Percentiles rank a stretch among this genome's conserved stretches.
Evolutionary conservation across 2,329 filamentous ascomycete genomes (phyloP).

Genomic region (Aspergillus calidoustus): DNA sequence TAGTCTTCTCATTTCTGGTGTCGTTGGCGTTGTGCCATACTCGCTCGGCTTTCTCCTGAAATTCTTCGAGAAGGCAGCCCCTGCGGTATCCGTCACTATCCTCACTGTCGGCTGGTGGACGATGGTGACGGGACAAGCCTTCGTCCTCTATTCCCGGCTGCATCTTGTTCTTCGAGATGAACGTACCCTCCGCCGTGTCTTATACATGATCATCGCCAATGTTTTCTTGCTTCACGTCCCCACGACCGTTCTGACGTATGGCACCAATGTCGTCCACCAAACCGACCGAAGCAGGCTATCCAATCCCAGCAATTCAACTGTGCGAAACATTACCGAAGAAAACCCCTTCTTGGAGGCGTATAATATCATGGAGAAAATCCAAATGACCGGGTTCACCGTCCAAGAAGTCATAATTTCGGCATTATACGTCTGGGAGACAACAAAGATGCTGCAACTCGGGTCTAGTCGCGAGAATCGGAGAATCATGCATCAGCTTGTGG

Average conservation of each 20-base stretch:
- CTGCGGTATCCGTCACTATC: constrained; percentile 45
- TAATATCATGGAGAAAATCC: constrained; percentile 51
- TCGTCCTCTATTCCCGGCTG: constrained; percentile 67
- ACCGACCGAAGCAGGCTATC: not conserved
- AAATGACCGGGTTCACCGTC: constrained; percentile 51
- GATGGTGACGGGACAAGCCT: constrained; percentile 66
- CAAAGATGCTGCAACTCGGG: constrained; percentile 49
- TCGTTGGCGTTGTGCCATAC: constrained; percentile 43
- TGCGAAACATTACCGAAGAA: not conserved
- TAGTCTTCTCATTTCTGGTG: constrained; percentile 42
- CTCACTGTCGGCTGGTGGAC: constrained; percentile 61
- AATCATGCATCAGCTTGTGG: constrained; percentile 52
- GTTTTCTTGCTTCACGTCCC: constrained; percentile 58
- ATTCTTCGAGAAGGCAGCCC: constrained; percentile 39
- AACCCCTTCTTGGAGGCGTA: constrained; percentile 44
- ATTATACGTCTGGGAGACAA: constrained; percentile 59
- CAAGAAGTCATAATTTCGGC: constrained; percentile 53
- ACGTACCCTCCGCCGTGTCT: constrained; percentile 53
- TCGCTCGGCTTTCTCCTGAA: constrained; percentile 50
- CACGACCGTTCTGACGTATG: constrained; percentile 61
- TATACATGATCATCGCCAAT: constrained; percentile 63
- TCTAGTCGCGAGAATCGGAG: constrained; percentile 35
- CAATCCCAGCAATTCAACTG: too few species aligned
- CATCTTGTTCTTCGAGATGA: constrained; percentile 62
- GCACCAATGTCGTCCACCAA: constrained; percentile 32